Evolutionary conservation across 1,284 basidiomycete genomes (phyloP).

Genomic region (Albatrellus sp.): DNA sequence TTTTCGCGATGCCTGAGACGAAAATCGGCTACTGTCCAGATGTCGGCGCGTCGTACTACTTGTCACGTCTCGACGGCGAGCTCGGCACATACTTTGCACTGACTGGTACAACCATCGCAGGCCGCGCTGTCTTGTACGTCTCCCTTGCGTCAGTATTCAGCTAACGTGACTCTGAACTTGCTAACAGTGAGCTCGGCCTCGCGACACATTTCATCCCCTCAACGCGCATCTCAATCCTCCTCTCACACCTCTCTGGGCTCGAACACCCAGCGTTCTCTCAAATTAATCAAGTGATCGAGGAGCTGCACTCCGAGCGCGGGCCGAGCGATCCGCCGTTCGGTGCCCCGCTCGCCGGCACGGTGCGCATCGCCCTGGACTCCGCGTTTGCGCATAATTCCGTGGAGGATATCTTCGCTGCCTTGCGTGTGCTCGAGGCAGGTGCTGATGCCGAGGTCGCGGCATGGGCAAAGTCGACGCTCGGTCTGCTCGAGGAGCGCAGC

Average conservation of each 20-base stretch:
- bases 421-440: slow-evolving; percentile 35
- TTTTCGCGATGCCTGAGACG: slow-evolving; percentile 96
- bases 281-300: slow-evolving; percentile 54
- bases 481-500: slow-evolving; percentile 57
- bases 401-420: slow-evolving; percentile 54
- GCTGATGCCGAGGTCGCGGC: slow-evolving; percentile 34
- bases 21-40: slow-evolving; percentile 87
- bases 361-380: slow-evolving; percentile 65
- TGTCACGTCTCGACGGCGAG: slow-evolving; percentile 84
- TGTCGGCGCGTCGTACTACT: slow-evolving; percentile 86
- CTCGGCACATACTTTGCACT: slow-evolving; percentile 91
- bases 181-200: slow-evolving; percentile 68
- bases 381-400: slow-evolving; percentile 65
- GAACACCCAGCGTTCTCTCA: slow-evolving; percentile 36
- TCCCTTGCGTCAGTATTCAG: slow-evolving; percentile 1
- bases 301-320: slow-evolving; percentile 47
- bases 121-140: slow-evolving; percentile 76
- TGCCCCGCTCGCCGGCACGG: slow-evolving; percentile 45
- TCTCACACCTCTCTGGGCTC: slow-evolving; percentile 47
- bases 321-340: slow-evolving; percentile 34
- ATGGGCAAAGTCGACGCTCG: slow-evolving; percentile 70
- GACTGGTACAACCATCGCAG: slow-evolving; percentile 65
- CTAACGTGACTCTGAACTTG: slow-evolving; percentile 3
- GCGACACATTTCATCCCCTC: slow-evolving; percentile 87
- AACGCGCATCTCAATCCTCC: slow-evolving; percentile 56